Evolutionary conservation across 2,329 filamentous ascomycete species (phyloP).

Genomic region (Colletotrichum sp.): DNA sequence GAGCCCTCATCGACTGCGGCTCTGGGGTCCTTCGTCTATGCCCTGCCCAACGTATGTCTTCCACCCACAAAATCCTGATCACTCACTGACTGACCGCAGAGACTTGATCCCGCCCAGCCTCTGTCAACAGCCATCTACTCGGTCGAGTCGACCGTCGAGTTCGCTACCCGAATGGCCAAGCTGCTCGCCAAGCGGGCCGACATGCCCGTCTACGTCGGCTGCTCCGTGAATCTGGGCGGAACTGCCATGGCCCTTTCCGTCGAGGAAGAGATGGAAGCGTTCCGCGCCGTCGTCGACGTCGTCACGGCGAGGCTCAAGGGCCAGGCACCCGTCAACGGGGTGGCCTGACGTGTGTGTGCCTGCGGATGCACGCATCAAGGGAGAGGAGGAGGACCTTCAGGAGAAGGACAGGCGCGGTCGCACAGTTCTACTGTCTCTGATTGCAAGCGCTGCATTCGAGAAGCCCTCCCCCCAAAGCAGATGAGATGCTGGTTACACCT

Average conservation of each 20-base stretch:
- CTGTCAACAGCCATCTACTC: conserved; percentile 82
- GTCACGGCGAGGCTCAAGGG: conserved; percentile 60
- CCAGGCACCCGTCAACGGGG: conserved; percentile 28
- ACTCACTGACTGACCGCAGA: conserved; percentile 35
- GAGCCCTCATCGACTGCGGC: conserved; percentile 54
- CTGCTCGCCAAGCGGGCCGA: conserved; percentile 76
- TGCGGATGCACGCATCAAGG: not conserved
- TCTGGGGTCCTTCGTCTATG: conserved; percentile 92
- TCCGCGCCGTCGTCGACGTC: conserved; percentile 75
- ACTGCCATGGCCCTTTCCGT: conserved; percentile 79
- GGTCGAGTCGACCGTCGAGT: conserved; percentile 79
- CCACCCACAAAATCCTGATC: not conserved
- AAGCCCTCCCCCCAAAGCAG: not conserved
- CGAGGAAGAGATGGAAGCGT: conserved; percentile 93
- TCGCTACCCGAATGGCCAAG: conserved; percentile 84
- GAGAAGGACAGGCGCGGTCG: not conserved
- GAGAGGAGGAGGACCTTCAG: not conserved
- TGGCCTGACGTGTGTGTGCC: not conserved
- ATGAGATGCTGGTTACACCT: not conserved
- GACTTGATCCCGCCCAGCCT: conserved; percentile 62
- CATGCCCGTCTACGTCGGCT: conserved; percentile 87
- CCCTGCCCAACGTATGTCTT: conserved; percentile 81
- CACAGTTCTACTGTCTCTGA: not conserved
- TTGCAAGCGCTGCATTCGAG: not conserved
- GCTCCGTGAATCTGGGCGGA: conserved; percentile 79